phyloP scores from a whole-genome alignment of 1,284 basidiomycete genomes.

The Malassezia pachydermatis region DNA sequence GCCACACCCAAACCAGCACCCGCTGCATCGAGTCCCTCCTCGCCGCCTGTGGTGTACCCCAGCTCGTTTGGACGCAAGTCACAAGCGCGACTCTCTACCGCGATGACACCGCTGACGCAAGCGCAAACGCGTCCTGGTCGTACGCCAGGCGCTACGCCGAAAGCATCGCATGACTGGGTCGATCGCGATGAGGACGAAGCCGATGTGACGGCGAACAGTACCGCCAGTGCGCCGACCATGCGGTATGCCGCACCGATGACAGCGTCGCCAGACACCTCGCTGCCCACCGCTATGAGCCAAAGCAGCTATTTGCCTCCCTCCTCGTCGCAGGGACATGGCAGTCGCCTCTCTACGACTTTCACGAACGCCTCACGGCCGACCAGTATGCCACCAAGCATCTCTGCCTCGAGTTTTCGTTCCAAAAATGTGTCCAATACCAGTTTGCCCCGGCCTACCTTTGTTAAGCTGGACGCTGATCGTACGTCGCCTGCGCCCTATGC shows the following conservation, averaged over 20 bases:
- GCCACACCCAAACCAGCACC: too few species aligned
- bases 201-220: neutral
- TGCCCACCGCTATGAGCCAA: too few species aligned
- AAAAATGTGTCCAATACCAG: neutral
- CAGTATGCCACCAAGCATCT: neutral
- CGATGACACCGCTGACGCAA: neutral
- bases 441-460: conserved; percentile 32
- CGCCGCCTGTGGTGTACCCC: conserved; percentile 20
- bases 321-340: too few species aligned
- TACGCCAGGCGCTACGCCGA: neutral
- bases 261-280: too few species aligned
- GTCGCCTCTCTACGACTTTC: too few species aligned
- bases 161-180: conserved; percentile 12
- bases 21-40: conserved; percentile 14
- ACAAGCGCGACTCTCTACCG: conserved; percentile 2
- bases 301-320: too few species aligned
- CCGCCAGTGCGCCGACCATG: too few species aligned
- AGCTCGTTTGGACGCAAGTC: conserved; percentile 40
- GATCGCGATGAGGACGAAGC: conserved; percentile 9
- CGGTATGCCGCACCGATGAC: too few species aligned
- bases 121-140: conserved; percentile 9
- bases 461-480: conserved; percentile 21
- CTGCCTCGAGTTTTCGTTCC: neutral
- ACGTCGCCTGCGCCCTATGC: conserved; percentile 53
- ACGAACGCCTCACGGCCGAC: too few species aligned